A percentile compares a stretch with the other conserved stretches of the same genome.
Conservation (phyloP, 139 green algal genomes). For the Ostreobium quekettii region DNA sequence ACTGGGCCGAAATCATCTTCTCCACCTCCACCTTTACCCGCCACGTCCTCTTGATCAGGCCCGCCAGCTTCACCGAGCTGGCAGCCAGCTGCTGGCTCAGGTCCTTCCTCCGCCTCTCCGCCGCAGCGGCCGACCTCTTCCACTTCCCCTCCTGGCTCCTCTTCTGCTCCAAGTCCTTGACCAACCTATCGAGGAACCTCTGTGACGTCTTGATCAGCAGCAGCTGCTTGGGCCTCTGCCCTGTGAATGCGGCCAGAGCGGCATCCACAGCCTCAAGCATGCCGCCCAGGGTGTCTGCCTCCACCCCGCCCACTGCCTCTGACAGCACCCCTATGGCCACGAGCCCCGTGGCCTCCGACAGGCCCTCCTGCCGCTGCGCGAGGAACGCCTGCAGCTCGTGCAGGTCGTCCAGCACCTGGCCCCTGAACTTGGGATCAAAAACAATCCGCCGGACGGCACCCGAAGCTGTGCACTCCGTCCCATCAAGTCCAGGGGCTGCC, state of each 20-base stretch:
- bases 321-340: slow-evolving; percentile 24
- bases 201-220: slow-evolving; percentile 36
- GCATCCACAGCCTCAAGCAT: slow-evolving; percentile 26
- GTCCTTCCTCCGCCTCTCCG: slow-evolving; percentile 25
- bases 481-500: too few species aligned
- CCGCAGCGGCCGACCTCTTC: slow-evolving; percentile 30
- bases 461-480: not conserved
- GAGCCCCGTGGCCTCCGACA: not conserved
- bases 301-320: slow-evolving; percentile 25
- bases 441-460: not conserved
- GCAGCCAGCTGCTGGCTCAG: slow-evolving; percentile 22
- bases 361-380: not conserved
- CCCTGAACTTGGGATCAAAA: not conserved
- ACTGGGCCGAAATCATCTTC: slow-evolving; percentile 20
- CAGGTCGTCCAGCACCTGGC: slow-evolving; percentile 25
- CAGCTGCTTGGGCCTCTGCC: slow-evolving; percentile 33
- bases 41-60: slow-evolving; percentile 15
- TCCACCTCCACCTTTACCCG: slow-evolving; percentile 25
- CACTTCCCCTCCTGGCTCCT: slow-evolving; percentile 40
- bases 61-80: slow-evolving; percentile 25
- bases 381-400: slow-evolving; percentile 31
- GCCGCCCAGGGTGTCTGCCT: slow-evolving; percentile 14
- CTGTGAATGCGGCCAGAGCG: slow-evolving; percentile 26
- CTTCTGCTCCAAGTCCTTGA: slow-evolving; percentile 35
- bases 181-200: slow-evolving; percentile 36